phyloP scores from a whole-genome alignment of 2,329 filamentous ascomycete species.

The Cytospora piceae region DNA sequence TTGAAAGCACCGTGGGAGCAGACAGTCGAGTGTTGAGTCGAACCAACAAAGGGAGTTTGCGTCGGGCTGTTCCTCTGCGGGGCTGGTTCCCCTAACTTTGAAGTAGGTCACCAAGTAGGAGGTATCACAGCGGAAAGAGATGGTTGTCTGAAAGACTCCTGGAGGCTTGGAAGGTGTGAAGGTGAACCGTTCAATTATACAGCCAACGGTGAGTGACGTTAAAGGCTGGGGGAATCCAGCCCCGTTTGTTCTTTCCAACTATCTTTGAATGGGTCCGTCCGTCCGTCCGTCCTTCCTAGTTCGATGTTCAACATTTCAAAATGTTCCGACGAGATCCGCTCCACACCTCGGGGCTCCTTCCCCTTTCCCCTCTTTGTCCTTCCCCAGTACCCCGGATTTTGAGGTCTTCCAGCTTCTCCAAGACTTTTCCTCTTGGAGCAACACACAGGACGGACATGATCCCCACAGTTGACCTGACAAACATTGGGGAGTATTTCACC shows the following conservation, averaged over 20 bases:
- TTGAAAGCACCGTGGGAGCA: background rate
- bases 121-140: background rate
- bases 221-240: background rate
- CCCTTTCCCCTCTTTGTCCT: constrained; percentile 11
- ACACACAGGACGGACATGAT: background rate
- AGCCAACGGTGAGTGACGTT: too few relatives aligned
- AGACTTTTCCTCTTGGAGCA: constrained; percentile 13
- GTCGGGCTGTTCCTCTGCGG: too few relatives aligned
- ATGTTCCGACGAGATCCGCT: background rate
- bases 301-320: background rate
- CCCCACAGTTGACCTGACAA: constrained; percentile 1
- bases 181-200: too few relatives aligned
- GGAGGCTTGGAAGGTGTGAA: background rate
- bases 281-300: too few relatives aligned
- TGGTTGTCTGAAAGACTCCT: background rate
- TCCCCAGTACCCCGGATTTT: constrained; percentile 24
- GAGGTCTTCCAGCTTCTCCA: constrained; percentile 20
- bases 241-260: background rate
- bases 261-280: background rate
- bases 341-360: background rate
- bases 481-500: background rate
- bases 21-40: background rate
- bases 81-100: background rate
- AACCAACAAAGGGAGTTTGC: background rate
- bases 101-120: background rate